Conservation (phyloP, 257 asterid species). For the Cruciata laevipes region DNA sequence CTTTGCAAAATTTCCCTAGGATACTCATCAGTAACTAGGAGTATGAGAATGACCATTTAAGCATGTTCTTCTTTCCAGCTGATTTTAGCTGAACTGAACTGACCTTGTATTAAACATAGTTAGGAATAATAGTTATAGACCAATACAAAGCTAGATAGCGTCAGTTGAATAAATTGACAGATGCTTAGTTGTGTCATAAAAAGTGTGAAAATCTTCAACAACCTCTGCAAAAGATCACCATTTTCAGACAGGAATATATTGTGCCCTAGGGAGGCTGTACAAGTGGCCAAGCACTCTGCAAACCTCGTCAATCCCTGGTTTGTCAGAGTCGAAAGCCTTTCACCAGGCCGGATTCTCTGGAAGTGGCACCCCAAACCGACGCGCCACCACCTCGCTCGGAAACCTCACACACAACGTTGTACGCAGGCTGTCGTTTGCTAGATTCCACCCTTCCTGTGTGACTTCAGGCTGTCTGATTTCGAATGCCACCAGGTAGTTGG, state of each 20-base stretch:
- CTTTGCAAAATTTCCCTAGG: too few species aligned
- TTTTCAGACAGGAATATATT: neutral
- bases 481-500: neutral
- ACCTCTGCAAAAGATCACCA: neutral
- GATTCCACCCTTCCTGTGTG: neutral
- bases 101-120: too few species aligned
- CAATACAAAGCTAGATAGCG: too few species aligned
- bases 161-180: too few species aligned
- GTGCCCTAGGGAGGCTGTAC: neutral
- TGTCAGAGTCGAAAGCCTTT: neutral
- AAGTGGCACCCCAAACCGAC: neutral
- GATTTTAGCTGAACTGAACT: too few species aligned
- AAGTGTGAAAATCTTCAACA: too few species aligned
- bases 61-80: too few species aligned
- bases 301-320: neutral
- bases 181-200: too few species aligned
- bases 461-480: neutral
- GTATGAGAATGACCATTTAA: too few species aligned
- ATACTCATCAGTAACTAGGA: too few species aligned
- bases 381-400: neutral
- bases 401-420: neutral
- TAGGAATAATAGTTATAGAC: too few species aligned
- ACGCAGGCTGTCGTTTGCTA: neutral
- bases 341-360: neutral
- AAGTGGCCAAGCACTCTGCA: neutral